Percentiles rank a stretch among this genome's conserved stretches.
Evolutionary conservation across 106 monocot species (phyloP).

Genomic region (Ottelia alismoides): DNA sequence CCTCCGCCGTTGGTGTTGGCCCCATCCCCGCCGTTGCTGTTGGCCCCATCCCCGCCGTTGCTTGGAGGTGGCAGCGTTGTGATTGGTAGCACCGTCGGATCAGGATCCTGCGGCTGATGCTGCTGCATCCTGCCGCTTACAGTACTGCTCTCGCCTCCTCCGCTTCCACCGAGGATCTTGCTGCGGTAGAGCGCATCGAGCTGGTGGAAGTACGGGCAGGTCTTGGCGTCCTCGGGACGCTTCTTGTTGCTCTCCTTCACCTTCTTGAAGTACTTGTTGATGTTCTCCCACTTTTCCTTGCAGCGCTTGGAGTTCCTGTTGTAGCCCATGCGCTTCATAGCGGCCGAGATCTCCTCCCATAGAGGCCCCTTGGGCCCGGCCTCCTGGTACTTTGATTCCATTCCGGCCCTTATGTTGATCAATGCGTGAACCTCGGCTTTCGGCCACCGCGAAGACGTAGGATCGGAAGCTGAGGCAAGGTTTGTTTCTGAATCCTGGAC

Average conservation of each 20-base stretch:
- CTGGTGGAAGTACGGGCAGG: constrained; percentile 88
- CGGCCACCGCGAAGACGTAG: constrained; percentile 55
- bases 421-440: constrained; percentile 65
- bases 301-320: constrained; percentile 64
- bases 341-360: constrained; percentile 76
- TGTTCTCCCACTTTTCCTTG: constrained; percentile 97
- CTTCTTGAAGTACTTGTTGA: constrained; percentile 96
- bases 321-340: constrained; percentile 55
- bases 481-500: no score
- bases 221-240: constrained; percentile 74
- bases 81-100: constrained; percentile 5
- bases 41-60: not conserved
- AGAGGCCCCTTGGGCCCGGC: constrained; percentile 71
- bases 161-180: constrained; percentile 12
- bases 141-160: not conserved
- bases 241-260: constrained; percentile 89
- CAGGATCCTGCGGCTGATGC: no score
- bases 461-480: constrained; percentile 4
- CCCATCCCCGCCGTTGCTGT: constrained; percentile 1
- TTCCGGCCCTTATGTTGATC: constrained; percentile 42
- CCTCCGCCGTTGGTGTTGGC: constrained; percentile 1
- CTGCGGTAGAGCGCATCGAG: constrained; percentile 63
- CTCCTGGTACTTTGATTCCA: constrained; percentile 55
- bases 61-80: not conserved
- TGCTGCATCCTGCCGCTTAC: no score